Evolutionary conservation across 2,329 filamentous ascomycete genomes (phyloP), one percentile per base, ranked within the genome.

Genomic region (Nemania diffusa): DNA sequence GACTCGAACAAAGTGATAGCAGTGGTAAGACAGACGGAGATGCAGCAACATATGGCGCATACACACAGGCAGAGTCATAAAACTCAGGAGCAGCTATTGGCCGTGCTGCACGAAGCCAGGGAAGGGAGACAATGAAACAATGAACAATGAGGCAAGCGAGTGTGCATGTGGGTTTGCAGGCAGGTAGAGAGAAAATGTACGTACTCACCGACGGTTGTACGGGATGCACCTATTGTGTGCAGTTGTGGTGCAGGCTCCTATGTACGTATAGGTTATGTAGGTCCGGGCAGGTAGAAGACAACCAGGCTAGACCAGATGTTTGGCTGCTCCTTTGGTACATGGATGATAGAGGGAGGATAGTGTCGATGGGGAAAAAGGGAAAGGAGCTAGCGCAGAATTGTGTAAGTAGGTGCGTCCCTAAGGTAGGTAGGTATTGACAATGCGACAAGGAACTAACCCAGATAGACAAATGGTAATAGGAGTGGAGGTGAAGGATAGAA

Each of bases 51-150:
- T 46, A 27, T 32, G 34, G 29, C 11, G 27, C 46, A 29, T 29
- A 55, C 34, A 27, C 52, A 22, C 8, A 37, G 22, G 60, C 46
- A 69, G 20, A 40, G 29, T 60, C 59, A 58, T 53, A 64, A 59
- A 61, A n/a, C n/a, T 44, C 53, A 65, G 50, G 22, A 24, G 32
- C 15, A n/a, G 57, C 53, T 60, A 62, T 62, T 59, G 60, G 37
- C 20, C 17, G 57, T 24, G 13, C 27, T 46, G 20, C 11, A 48
- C 24, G 50, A 46, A 57, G 55, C 48, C 40, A 69, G 64, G 56
- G 55, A 67, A 50, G 27, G 34, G 34, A 50, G 40, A 40, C 34
- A 53, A 20, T 24, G n/a, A 52, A 26, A 26, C 26, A 48, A 5
- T 9, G 7, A 26, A 26, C 26, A 48, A 5, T 9, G 7, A 48